Evolutionary conservation across 78 protist species (phyloP), one percentile per base, ranked within the genome.

Genomic region (Dictyostelium discoideum): DNA sequence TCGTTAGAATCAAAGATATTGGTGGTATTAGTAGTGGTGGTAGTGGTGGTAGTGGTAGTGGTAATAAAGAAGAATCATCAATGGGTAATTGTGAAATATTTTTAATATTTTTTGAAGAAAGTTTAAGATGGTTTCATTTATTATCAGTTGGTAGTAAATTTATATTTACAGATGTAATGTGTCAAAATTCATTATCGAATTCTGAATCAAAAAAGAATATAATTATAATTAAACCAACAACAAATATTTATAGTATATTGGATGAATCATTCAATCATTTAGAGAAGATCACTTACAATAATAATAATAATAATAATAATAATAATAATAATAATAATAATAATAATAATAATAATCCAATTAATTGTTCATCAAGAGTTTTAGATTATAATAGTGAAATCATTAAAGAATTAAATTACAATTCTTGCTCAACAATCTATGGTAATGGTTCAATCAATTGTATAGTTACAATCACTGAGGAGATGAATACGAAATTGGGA

Each of bases 91-190:
- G 50, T 8, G 67, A 73, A 81, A 50, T 73, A 46, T 90, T 80
- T 81, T 24, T 81, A 50, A 29, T 90, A 46, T 90, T 90, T n/a
- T 81, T 50, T 10, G 76, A 39, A 18, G 84, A 90, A 2, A 48
- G 11, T 65, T 46, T 85, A 46, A 90, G 50, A 82, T 90, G 84
- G 81, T 82, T 72, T 73, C 57, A 90, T 29, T 54, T 90, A 16
- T 5, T 90, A 16, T 29, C 46, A 11, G 67, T 82, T 44, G 95
- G 95, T 24, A 29, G 22, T 6, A 32, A 14, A 10, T 82, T 72
- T n/a, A 20, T 90, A 3, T 78, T 87, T 39, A n/a, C 46, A 10
- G 37, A 82, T 32, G 73, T 54, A 0, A 57, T 16, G 26, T 54
- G n/a, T 44, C 86, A 44, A 82, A 24, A n/a, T 20, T 80, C 32